Evolutionary conservation across 208 protist species (phyloP).

Genomic region (Acanthamoeba lenticulata): DNA sequence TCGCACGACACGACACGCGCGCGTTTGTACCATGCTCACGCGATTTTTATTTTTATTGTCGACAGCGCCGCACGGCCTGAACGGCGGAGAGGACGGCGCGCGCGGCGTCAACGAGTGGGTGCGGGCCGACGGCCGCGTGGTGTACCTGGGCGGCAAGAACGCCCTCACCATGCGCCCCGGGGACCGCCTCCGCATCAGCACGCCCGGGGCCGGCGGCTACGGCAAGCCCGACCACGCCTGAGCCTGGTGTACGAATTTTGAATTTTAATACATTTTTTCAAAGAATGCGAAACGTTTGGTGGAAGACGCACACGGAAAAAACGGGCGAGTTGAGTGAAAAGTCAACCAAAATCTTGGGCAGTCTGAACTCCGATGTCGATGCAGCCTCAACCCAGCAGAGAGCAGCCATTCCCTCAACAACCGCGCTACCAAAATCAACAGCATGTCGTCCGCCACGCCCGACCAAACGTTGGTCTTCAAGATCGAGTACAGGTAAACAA

Average conservation of each 20-base stretch:
- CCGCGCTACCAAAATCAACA: neutral
- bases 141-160: conserved; percentile 86
- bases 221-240: no score
- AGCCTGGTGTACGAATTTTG: no score
- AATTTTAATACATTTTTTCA: no score
- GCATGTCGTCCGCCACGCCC: neutral
- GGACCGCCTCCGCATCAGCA: conserved; percentile 84
- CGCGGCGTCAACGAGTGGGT: conserved; percentile 82
- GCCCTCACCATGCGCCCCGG: conserved; percentile 72
- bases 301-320: no score
- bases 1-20: neutral
- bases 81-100: conserved; percentile 88
- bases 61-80: conserved; percentile 87
- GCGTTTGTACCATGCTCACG: neutral
- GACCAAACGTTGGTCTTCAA: neutral
- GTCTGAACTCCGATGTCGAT: no score
- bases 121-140: conserved; percentile 51
- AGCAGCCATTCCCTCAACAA: no score
- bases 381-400: no score
- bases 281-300: no score
- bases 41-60: neutral
- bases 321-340: no score
- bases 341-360: no score
- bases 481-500: neutral
- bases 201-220: conserved; percentile 90